Evolutionary conservation across 306 rosid species (phyloP).

Genomic region (Clitoria ternatea): DNA sequence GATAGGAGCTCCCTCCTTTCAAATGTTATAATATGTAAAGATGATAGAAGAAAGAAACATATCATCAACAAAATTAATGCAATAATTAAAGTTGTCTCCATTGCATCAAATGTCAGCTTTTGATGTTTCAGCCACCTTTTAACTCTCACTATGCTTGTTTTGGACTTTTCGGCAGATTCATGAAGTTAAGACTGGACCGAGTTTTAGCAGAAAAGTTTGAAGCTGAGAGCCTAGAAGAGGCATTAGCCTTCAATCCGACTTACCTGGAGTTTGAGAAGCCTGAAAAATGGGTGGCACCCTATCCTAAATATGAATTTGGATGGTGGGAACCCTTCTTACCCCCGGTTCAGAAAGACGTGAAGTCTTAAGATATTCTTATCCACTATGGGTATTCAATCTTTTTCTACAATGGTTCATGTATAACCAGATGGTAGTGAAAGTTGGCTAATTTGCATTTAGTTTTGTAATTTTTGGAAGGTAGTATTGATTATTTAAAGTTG

Average conservation of each 20-base stretch:
- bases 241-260: slow-evolving; percentile 79
- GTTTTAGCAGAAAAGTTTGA: slow-evolving; percentile 74
- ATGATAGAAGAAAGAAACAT: background rate
- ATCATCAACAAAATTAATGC: background rate
- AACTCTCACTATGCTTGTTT: slow-evolving; percentile 24
- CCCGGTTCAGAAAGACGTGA: slow-evolving; percentile 53
- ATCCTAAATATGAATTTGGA: slow-evolving; percentile 78
- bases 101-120: slow-evolving; percentile 22
- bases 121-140: slow-evolving; percentile 8
- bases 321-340: slow-evolving; percentile 91
- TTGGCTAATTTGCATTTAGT: slow-evolving; percentile 30
- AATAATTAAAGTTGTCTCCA: slow-evolving; percentile 1
- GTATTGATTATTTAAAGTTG: slow-evolving; percentile 1
- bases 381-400: background rate
- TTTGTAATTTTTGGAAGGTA: slow-evolving; percentile 34
- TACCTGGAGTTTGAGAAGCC: slow-evolving; percentile 77
- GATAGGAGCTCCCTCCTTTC: slow-evolving; percentile 10
- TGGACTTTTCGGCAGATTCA: slow-evolving; percentile 57
- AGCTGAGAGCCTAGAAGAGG: slow-evolving; percentile 73
- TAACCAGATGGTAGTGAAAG: slow-evolving; percentile 25
- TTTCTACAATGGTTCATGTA: background rate
- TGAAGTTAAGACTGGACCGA: slow-evolving; percentile 97
- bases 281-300: slow-evolving; percentile 93
- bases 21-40: slow-evolving; percentile 2
- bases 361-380: slow-evolving; percentile 38